A percentile compares a stretch with the other conserved stretches of the same genome.
These are phyloP conservation scores for Dothideomycetidae sp. DNA, from an alignment of 2,329 filamentous ascomycete species.

Conservation along the genomic window DNA sequence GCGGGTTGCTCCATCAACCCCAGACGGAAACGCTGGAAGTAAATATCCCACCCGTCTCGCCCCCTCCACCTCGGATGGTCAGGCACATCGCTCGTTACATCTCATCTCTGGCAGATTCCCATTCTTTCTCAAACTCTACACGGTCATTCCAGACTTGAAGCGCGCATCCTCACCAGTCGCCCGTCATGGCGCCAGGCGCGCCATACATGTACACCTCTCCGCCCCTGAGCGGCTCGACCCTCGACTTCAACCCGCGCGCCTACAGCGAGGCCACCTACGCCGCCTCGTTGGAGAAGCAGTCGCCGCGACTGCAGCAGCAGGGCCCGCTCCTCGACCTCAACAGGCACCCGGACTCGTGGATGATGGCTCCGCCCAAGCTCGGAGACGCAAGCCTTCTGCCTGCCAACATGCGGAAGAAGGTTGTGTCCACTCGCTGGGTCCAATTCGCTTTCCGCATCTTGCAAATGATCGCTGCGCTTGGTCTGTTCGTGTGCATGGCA, in stretches of 20 bases:
- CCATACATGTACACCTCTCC: constrained; percentile 62
- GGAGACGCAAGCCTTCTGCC: constrained; percentile 52
- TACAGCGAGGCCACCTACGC: constrained; percentile 62
- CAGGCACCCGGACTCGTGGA: constrained; percentile 65
- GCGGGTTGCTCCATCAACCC: neutral
- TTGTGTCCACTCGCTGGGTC: constrained; percentile 53
- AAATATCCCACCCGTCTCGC: neutral
- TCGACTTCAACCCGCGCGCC: constrained; percentile 72
- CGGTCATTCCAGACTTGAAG: neutral
- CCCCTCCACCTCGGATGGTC: too few species aligned
- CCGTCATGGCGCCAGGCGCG: constrained; percentile 38
- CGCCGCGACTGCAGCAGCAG: constrained; percentile 47
- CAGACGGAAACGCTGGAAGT: neutral
- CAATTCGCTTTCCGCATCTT: constrained; percentile 56
- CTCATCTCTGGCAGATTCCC: constrained; percentile 4
- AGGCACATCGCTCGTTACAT: too few species aligned
- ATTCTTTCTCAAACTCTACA: neutral
- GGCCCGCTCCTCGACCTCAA: constrained; percentile 75
- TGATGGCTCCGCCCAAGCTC: constrained; percentile 48
- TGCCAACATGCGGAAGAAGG: constrained; percentile 51
- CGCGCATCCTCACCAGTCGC: constrained; percentile 1
- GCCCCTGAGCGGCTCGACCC: constrained; percentile 33
- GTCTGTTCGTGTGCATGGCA: constrained; percentile 61
- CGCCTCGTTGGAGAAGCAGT: constrained; percentile 41
- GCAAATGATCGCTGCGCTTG: constrained; percentile 54